A percentile compares a stretch with the other conserved stretches of the same genome.
phyloP scores from a whole-genome alignment of 2,329 filamentous ascomycete genomes.

The Cladosporium sp. region DNA sequence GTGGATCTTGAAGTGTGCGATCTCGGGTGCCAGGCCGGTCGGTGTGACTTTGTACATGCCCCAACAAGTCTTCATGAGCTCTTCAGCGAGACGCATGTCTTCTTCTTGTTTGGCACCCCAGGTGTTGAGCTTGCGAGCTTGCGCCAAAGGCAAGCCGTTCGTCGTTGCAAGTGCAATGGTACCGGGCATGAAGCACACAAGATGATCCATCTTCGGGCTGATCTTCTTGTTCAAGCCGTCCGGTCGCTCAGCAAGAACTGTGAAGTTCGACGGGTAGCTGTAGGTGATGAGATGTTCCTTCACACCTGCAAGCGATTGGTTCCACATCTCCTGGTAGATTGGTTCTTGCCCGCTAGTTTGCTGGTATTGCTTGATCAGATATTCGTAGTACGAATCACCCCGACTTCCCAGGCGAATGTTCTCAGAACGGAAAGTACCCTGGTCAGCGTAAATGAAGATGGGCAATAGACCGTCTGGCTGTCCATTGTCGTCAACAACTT shows the following conservation, averaged over 20 bases:
- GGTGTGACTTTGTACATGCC: conserved; percentile 90
- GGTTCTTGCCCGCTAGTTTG: conserved; percentile 85
- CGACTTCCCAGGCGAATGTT: conserved; percentile 91
- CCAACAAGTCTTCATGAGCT: conserved; percentile 97
- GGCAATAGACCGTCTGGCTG: conserved; percentile 78
- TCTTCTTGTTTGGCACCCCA: conserved; percentile 80
- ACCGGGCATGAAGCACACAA: conserved; percentile 95
- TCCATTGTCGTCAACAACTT: conserved; percentile 80
- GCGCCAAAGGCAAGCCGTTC: conserved; percentile 67
- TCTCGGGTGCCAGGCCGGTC: conserved; percentile 91
- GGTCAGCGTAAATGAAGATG: conserved; percentile 80
- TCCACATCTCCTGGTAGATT: conserved; percentile 89
- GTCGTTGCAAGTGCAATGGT: conserved; percentile 89
- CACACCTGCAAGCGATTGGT: conserved; percentile 76
- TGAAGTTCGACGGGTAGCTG: conserved; percentile 72
- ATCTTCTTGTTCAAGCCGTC: conserved; percentile 63
- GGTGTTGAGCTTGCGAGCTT: conserved; percentile 64
- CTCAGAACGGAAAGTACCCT: conserved; percentile 71
- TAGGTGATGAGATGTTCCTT: conserved; percentile 92
- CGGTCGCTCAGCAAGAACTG: conserved; percentile 84
- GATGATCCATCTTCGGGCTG: conserved; percentile 92
- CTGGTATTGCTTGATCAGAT: conserved; percentile 96
- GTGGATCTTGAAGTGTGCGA: conserved; percentile 80
- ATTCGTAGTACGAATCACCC: conserved; percentile 98
- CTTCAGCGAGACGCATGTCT: conserved; percentile 80